Conservation (phyloP, 1,139 yeast species). For the Yamadazyma diddensiae region DNA sequence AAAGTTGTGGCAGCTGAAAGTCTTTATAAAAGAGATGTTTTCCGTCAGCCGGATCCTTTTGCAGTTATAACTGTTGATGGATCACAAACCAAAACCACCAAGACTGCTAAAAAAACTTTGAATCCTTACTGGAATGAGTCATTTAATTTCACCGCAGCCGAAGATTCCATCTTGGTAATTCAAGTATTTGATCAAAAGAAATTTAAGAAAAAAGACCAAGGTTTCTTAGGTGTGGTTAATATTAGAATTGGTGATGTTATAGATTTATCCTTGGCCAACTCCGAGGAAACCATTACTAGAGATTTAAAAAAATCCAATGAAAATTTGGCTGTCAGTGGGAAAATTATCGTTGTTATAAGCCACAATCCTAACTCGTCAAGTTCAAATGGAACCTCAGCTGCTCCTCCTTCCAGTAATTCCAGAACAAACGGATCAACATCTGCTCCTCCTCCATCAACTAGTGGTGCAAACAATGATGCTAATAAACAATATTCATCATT, state of each 20-base stretch:
- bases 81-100: slow-evolving; percentile 90
- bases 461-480: slow-evolving; percentile 17
- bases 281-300: slow-evolving; percentile 87
- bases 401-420: slow-evolving; percentile 6
- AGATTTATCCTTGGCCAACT: slow-evolving; percentile 56
- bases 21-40: slow-evolving; percentile 89
- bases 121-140: slow-evolving; percentile 98
- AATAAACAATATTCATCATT: slow-evolving; percentile 80
- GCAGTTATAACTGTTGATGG: slow-evolving; percentile 98
- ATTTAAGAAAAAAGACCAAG: slow-evolving; percentile 97
- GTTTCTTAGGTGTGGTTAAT: slow-evolving; percentile 96
- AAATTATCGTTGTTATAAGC: slow-evolving; percentile 74
- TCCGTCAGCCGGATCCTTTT: slow-evolving; percentile 95
- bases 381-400: slow-evolving; percentile 12
- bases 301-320: slow-evolving; percentile 92
- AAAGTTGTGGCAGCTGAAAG: slow-evolving; percentile 96
- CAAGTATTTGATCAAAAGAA: slow-evolving; percentile 97
- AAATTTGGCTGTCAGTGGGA: slow-evolving; percentile 87
- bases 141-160: slow-evolving; percentile 73
- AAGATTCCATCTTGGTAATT: slow-evolving; percentile 82
- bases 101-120: slow-evolving; percentile 88
- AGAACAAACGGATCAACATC: slow-evolving; percentile 7
- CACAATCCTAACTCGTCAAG: slow-evolving; percentile 23
- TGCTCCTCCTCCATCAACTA: slow-evolving; percentile 16
- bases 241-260: slow-evolving; percentile 86